Conservation (phyloP, 2,329 filamentous ascomycete species). For the Neofusicoccum umdonicola region DNA sequence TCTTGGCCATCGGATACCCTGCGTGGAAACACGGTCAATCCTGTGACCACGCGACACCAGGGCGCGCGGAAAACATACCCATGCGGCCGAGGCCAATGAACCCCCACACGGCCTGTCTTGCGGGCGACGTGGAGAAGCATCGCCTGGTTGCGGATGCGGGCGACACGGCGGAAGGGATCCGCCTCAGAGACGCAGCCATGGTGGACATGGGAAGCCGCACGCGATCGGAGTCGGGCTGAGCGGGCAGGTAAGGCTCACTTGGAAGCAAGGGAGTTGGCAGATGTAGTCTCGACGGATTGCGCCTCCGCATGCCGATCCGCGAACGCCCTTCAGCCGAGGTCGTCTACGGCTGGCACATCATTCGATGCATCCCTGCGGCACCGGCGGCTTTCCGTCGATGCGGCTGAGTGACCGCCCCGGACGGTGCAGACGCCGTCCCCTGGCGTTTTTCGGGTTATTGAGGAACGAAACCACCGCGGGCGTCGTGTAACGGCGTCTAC, state of each 20-base stretch:
- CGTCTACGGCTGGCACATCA: slow-evolving; percentile 10
- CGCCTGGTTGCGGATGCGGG: slow-evolving; percentile 26
- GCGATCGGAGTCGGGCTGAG: not conserved
- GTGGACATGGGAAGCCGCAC: slow-evolving; percentile 20
- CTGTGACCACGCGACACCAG: slow-evolving; percentile 8
- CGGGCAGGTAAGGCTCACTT: not conserved
- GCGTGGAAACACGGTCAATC: slow-evolving; percentile 3
- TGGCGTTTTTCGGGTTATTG: not conserved
- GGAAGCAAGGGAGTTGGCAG: slow-evolving; percentile 14
- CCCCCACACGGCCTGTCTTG: slow-evolving; percentile 46
- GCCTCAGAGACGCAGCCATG: slow-evolving; percentile 23
- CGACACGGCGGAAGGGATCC: slow-evolving; percentile 17
- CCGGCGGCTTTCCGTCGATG: slow-evolving; percentile 14
- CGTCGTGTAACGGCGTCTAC: not conserved
- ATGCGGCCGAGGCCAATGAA: slow-evolving; percentile 52
- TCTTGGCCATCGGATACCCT: slow-evolving; percentile 73
- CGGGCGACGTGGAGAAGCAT: slow-evolving; percentile 44
- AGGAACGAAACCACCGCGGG: slow-evolving; percentile 1
- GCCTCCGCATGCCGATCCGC: slow-evolving; percentile 17
- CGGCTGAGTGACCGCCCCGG: slow-evolving; percentile 10
- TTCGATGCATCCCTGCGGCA: slow-evolving; percentile 17
- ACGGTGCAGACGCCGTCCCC: slow-evolving; percentile 1
- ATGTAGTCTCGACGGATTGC: slow-evolving; percentile 9
- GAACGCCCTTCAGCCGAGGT: slow-evolving; percentile 14
- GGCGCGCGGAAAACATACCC: slow-evolving; percentile 38